These are phyloP conservation scores for Aspergillus texensis DNA, from an alignment of 2,329 filamentous ascomycete species.

Conservation along the genomic window DNA sequence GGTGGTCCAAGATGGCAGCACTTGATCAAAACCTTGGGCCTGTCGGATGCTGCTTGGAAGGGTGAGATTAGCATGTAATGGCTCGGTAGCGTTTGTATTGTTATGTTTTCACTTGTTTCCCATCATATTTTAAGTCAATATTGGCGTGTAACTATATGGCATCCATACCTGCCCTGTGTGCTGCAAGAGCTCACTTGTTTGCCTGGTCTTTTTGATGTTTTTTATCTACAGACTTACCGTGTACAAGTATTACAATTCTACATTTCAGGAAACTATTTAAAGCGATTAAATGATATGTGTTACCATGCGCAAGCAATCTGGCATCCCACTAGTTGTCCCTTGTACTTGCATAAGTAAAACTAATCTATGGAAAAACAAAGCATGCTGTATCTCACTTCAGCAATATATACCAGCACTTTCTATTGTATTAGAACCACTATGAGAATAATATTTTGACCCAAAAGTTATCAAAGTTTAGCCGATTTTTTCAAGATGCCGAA, in stretches of 20 bases:
- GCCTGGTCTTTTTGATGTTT: background rate
- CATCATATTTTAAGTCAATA: constrained; percentile 13
- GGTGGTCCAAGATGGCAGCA: constrained; percentile 89
- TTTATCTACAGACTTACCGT: constrained; percentile 7
- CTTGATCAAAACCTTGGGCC: constrained; percentile 78
- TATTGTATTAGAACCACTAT: background rate
- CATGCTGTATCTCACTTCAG: background rate
- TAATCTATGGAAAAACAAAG: background rate
- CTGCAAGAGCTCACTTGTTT: constrained; percentile 1
- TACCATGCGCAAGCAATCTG: background rate
- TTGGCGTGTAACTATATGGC: constrained; percentile 23
- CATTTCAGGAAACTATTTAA: no score
- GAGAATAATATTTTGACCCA: background rate
- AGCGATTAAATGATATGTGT: background rate
- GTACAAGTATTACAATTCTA: constrained; percentile 13
- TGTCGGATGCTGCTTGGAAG: constrained; percentile 88
- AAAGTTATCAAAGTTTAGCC: background rate
- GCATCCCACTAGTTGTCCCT: background rate
- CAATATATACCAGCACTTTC: background rate
- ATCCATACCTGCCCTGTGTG: constrained; percentile 7
- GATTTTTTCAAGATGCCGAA: background rate
- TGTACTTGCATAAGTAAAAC: background rate
- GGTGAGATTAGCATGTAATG: constrained; percentile 77
- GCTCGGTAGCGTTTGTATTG: constrained; percentile 18
- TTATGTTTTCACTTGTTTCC: constrained; percentile 12